These are phyloP conservation scores for Fusarium sp. DNA, from an alignment of 2,329 filamentous ascomycete genomes.

Conservation along the genomic window DNA sequence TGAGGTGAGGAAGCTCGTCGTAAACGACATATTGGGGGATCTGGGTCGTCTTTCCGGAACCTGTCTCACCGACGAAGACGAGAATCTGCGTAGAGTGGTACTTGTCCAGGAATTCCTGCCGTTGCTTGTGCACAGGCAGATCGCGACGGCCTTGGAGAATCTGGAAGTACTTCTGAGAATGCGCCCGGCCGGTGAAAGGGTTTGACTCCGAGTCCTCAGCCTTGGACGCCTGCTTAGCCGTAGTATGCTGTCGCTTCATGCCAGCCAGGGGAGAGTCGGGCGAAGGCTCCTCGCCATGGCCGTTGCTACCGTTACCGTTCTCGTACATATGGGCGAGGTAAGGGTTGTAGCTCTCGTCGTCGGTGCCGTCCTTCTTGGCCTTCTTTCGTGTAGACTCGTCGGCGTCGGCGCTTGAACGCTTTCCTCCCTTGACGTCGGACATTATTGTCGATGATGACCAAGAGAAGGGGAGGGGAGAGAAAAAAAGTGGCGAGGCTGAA, in stretches of 20 bases:
- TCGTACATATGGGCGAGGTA: slow-evolving; percentile 94
- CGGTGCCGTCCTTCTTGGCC: slow-evolving; percentile 57
- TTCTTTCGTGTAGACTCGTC: slow-evolving; percentile 63
- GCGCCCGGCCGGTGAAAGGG: slow-evolving; percentile 83
- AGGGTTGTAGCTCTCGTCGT: slow-evolving; percentile 73
- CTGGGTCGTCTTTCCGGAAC: slow-evolving; percentile 99
- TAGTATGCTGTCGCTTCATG: slow-evolving; percentile 86
- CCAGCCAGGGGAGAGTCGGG: slow-evolving; percentile 69
- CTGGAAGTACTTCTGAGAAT: slow-evolving; percentile 89
- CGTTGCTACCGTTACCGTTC: slow-evolving; percentile 59
- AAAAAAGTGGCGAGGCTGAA: slow-evolving; percentile 47
- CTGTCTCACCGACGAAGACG: slow-evolving; percentile 98
- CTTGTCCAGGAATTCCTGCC: slow-evolving; percentile 91
- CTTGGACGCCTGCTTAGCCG: slow-evolving; percentile 78
- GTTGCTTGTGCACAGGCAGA: slow-evolving; percentile 92
- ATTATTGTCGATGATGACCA: slow-evolving; percentile 50
- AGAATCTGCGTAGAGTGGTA: slow-evolving; percentile 97
- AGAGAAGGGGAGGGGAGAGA: slow-evolving; percentile 14
- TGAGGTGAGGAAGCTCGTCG: slow-evolving; percentile 91
- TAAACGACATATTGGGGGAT: slow-evolving; percentile 98
- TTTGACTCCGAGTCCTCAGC: slow-evolving; percentile 88
- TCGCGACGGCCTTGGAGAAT: slow-evolving; percentile 89
- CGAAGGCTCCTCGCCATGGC: slow-evolving; percentile 55
- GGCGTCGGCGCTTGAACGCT: slow-evolving; percentile 62
- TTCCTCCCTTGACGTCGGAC: slow-evolving; percentile 59